A percentile compares a stretch with the other conserved stretches of the same genome.
Evolutionary conservation across 805 yeast species (phyloP).

Genomic region (Ogataea degrootiae): DNA sequence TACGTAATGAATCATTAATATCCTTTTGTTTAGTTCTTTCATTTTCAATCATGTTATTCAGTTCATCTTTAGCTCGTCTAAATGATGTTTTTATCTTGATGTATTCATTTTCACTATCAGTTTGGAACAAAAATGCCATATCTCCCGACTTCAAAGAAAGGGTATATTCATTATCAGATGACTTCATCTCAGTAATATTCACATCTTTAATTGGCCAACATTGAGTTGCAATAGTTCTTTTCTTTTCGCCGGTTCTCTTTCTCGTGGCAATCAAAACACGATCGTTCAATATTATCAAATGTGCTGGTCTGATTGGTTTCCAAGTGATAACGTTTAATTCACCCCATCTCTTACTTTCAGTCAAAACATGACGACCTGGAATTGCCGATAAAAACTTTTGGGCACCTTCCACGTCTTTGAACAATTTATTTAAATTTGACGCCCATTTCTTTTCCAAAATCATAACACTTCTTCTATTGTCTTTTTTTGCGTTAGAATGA

Average conservation of each 20-base stretch:
- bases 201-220: conserved; percentile 75
- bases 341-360: conserved; percentile 80
- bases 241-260: conserved; percentile 35
- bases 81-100: conserved; percentile 49
- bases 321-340: conserved; percentile 83
- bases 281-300: conserved; percentile 74
- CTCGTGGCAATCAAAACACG: conserved; percentile 68
- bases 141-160: conserved; percentile 15
- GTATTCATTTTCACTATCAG: conserved; percentile 56
- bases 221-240: conserved; percentile 55
- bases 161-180: conserved; percentile 11
- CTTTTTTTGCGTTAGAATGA: conserved; percentile 23
- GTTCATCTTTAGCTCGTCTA: conserved; percentile 57
- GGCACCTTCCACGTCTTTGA: conserved; percentile 87
- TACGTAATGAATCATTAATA: conserved; percentile 40
- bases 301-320: conserved; percentile 73
- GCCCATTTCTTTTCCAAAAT: conserved; percentile 82
- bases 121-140: conserved; percentile 50
- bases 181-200: conserved; percentile 33
- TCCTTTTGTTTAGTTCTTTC: conserved; percentile 42
- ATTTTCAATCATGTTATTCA: conserved; percentile 49
- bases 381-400: conserved; percentile 68
- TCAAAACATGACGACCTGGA: conserved; percentile 76
- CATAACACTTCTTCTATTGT: conserved; percentile 65
- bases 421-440: conserved; percentile 60